Base-by-base conservation (phyloP, 2,329 filamentous ascomycete genomes). In the Aspergillus cejpii region DNA sequence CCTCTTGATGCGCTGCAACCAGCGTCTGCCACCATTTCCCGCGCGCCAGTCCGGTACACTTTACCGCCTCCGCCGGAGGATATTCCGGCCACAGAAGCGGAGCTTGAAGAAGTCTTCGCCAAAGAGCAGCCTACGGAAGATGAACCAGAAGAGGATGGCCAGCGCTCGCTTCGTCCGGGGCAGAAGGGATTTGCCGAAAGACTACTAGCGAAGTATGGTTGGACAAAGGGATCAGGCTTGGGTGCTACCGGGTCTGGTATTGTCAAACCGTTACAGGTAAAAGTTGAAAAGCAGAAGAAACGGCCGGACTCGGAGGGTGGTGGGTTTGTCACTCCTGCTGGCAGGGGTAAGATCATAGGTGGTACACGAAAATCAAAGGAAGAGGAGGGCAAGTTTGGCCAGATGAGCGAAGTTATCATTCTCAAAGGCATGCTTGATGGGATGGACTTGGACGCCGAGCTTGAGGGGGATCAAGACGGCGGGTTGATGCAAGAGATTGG, bases 191-290 rank as follows among this genome's bases (percentile, higher is more conserved):
- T 95, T 65, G 92, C 88, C 0, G 80, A 89, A 54, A 84, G 89
- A 26, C 78, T 97, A 44, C 88, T 98, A 81, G 79, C 81, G 49
- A 97, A 96, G 64, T 92, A 95, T 69, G 92, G 92, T 44, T 97
- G 90, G 87, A 84, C 82, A 27, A 84, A 90, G 59, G 92, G 92
- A 19, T 78, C 84, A 50, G 92, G 92, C 15, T 79, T 98, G 3
- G 92, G 92, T 54, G 89, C 87, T 12, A 79, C 83, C 50, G 81
- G 81, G 24, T 81, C 82, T 19, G 92, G 92, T 49, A 96, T 98
- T 57, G 76, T 87, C 43, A 87, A 89, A 17, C 87, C 90, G 3
- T 73, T 98, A 3, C 81, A 81, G 37, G 85, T 91, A 20, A 81
- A 95, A 57, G 78, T 91, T n/a, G 84, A 92, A 57, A 94, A 92